Conservation (phyloP, 768 basidiomycete species). For the Inosperma sp. region DNA sequence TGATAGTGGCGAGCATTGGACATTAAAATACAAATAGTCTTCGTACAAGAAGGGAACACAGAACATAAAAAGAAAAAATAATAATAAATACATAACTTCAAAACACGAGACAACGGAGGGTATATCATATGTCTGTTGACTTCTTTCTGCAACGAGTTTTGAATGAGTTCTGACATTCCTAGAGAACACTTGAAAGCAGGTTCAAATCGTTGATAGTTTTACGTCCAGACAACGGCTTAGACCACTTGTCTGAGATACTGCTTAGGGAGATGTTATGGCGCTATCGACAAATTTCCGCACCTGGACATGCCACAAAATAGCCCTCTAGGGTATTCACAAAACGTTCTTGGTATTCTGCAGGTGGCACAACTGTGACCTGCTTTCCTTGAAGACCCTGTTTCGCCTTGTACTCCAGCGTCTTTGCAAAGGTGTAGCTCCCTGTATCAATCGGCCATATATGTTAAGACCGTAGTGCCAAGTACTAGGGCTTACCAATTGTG, state of each 20-base stretch:
- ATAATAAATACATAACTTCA: too few species aligned
- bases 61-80: too few species aligned
- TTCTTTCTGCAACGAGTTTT: background rate
- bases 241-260: slow-evolving; percentile 42
- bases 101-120: too few species aligned
- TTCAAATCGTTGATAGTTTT: slow-evolving; percentile 36
- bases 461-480: background rate
- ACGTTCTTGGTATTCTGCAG: slow-evolving; percentile 72
- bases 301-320: slow-evolving; percentile 76
- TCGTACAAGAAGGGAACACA: too few species aligned
- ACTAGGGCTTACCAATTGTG: slow-evolving; percentile 56
- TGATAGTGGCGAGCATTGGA: too few species aligned
- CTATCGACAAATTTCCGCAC: slow-evolving; percentile 29
- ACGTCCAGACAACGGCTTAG: slow-evolving; percentile 39
- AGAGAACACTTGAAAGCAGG: slow-evolving; percentile 43
- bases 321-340: slow-evolving; percentile 67
- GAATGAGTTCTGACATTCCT: background rate
- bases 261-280: background rate
- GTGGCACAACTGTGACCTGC: slow-evolving; percentile 77
- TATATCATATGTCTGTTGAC: too few species aligned
- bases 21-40: too few species aligned
- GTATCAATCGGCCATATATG: background rate
- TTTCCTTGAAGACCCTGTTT: slow-evolving; percentile 70
- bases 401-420: slow-evolving; percentile 81
- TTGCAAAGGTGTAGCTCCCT: slow-evolving; percentile 83